phyloP scores from a whole-genome alignment of 495 filamentous ascomycete genomes.

The Trichoderma reesei region DNA sequence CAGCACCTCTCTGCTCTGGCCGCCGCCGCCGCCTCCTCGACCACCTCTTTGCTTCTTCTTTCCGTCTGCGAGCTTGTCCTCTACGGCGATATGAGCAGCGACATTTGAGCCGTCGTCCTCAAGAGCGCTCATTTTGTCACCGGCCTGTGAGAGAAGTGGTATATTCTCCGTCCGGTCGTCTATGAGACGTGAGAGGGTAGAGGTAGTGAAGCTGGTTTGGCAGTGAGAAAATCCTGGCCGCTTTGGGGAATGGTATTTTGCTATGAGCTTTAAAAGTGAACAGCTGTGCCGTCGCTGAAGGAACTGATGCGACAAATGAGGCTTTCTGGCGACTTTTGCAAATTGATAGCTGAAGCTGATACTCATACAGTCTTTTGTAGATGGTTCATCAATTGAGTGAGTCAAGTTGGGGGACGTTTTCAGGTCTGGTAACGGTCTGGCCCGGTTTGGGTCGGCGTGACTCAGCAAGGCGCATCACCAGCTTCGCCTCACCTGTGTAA shows the following conservation, averaged over 20 bases:
- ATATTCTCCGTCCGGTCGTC: no score
- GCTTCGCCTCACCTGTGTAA: background rate
- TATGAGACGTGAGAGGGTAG: background rate
- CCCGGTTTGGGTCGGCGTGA: background rate
- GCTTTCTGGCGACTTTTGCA: no score
- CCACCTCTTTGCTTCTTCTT: background rate
- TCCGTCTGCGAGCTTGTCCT: background rate
- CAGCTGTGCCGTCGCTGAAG: background rate
- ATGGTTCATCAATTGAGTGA: background rate
- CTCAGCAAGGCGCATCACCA: background rate
- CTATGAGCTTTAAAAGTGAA: background rate
- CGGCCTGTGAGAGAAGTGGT: background rate
- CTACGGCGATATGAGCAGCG: background rate
- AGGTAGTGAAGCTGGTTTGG: background rate
- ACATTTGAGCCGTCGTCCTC: background rate
- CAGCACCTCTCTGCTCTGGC: constrained; percentile 44
- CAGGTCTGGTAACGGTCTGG: no score
- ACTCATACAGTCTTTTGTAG: background rate
- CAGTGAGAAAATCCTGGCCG: background rate
- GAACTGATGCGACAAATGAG: background rate
- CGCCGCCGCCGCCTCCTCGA: constrained; percentile 21
- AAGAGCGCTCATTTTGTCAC: background rate
- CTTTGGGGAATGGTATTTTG: background rate
- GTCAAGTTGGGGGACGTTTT: background rate
- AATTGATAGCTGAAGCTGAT: background rate